phyloP scores from a whole-genome alignment of 1,284 basidiomycete species.

The Moesziomyces parantarcticus region DNA sequence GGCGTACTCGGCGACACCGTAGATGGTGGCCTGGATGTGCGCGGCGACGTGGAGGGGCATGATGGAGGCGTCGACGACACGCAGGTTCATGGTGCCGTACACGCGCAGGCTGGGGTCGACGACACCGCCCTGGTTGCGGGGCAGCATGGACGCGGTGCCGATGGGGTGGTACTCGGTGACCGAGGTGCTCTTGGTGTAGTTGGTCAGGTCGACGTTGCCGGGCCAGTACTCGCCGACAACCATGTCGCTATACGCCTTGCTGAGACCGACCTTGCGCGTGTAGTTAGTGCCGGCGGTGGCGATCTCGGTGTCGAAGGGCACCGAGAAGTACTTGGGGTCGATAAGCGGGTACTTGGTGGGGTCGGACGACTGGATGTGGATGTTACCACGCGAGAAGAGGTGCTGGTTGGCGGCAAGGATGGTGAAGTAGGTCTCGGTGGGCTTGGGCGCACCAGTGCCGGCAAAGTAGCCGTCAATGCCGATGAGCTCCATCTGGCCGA shows the following conservation, averaged over 20 bases:
- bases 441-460: conserved; percentile 48
- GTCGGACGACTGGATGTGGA: conserved; percentile 73
- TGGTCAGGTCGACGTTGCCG: conserved; percentile 54
- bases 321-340: conserved; percentile 73
- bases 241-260: conserved; percentile 45
- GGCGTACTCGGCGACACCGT: conserved; percentile 68
- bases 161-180: conserved; percentile 70
- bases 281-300: conserved; percentile 56
- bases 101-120: conserved; percentile 76
- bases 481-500: conserved; percentile 64
- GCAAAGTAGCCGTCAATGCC: conserved; percentile 64
- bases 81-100: conserved; percentile 76
- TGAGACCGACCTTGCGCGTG: conserved; percentile 53
- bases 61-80: conserved; percentile 69
- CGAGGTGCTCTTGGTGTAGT: conserved; percentile 64
- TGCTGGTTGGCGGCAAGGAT: conserved; percentile 72
- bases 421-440: conserved; percentile 59
- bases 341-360: conserved; percentile 74
- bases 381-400: conserved; percentile 71
- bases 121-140: conserved; percentile 75
- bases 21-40: conserved; percentile 72
- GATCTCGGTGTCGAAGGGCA: conserved; percentile 54
- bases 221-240: conserved; percentile 55
- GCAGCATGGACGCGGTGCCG: conserved; percentile 76
- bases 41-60: conserved; percentile 68